Percentiles rank a stretch among this genome's conserved stretches.
phyloP scores from a whole-genome alignment of 345 rosid genomes.

The Microcos paniculata region DNA sequence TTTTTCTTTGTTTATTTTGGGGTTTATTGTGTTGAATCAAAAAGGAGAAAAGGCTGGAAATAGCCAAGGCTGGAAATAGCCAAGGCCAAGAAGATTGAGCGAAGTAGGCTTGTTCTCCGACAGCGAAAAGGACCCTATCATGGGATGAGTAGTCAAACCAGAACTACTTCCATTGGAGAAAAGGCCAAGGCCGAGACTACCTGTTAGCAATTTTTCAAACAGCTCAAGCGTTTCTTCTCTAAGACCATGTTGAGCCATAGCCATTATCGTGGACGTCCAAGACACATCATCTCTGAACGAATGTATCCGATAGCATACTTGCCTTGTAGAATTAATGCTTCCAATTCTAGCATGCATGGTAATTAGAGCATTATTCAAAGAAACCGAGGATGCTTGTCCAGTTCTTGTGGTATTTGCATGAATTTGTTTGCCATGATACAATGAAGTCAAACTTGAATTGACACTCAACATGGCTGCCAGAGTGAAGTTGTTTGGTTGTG shows the following conservation, averaged over 20 bases:
- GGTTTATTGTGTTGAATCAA: conserved; percentile 38
- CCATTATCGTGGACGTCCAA: too few relatives aligned
- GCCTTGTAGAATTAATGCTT: too few relatives aligned
- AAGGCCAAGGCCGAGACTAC: conserved; percentile 46
- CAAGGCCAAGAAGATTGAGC: conserved; percentile 66
- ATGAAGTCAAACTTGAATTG: conserved; percentile 63
- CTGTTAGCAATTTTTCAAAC: too few relatives aligned
- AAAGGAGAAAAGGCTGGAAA: too few relatives aligned
- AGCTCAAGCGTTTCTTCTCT: too few relatives aligned
- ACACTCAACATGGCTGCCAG: too few relatives aligned
- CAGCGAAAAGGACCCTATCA: conserved; percentile 41
- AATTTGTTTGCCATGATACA: conserved; percentile 74
- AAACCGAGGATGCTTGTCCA: conserved; percentile 50
- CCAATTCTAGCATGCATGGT: too few relatives aligned
- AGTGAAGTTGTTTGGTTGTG: too few relatives aligned
- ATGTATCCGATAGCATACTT: too few relatives aligned
- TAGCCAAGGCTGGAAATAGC: too few relatives aligned
- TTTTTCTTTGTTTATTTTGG: neutral
- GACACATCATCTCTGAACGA: conserved; percentile 53
- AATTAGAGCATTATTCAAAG: conserved; percentile 44
- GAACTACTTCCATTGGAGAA: conserved; percentile 18
- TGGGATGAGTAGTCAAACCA: conserved; percentile 23
- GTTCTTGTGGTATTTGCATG: conserved; percentile 68
- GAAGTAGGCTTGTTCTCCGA: conserved; percentile 54
- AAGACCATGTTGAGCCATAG: too few relatives aligned